Conservation (phyloP, 2,329 filamentous ascomycete species). For the Colletotrichum plurivorum region DNA sequence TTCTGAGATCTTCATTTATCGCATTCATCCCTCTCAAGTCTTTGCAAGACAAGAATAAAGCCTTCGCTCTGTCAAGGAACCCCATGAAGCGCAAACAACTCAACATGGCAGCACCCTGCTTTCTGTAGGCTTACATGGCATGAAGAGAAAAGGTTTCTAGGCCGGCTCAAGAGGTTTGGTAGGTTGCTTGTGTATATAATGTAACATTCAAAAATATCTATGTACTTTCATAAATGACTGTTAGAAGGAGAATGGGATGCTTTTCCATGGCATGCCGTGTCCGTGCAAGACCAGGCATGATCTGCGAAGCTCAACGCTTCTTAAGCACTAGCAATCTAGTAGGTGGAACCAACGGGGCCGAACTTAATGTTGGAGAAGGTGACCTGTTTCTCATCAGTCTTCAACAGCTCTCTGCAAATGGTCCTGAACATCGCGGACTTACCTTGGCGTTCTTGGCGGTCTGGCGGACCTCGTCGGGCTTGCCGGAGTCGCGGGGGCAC, state of each 20-base stretch:
- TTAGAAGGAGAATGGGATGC: background rate
- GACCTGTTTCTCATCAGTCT: slow-evolving; percentile 48
- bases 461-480: slow-evolving; percentile 63
- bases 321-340: slow-evolving; percentile 34
- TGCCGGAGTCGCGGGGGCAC: slow-evolving; percentile 66
- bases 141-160: too few species aligned
- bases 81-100: too few species aligned
- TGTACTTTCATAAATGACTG: background rate
- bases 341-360: slow-evolving; percentile 69
- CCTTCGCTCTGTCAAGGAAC: too few species aligned
- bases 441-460: slow-evolving; percentile 63
- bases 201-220: background rate
- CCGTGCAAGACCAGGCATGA: too few species aligned
- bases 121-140: too few species aligned
- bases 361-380: slow-evolving; percentile 66
- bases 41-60: too few species aligned
- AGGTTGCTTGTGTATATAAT: background rate
- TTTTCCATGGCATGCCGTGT: too few species aligned
- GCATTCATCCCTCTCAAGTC: too few species aligned
- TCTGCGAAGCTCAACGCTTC: too few species aligned
- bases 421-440: slow-evolving; percentile 50
- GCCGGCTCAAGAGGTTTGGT: too few species aligned
- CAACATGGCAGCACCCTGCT: too few species aligned
- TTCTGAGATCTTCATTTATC: too few species aligned
- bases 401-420: background rate